Conservation (phyloP, 805 yeast genomes). For the Candida piceae region DNA sequence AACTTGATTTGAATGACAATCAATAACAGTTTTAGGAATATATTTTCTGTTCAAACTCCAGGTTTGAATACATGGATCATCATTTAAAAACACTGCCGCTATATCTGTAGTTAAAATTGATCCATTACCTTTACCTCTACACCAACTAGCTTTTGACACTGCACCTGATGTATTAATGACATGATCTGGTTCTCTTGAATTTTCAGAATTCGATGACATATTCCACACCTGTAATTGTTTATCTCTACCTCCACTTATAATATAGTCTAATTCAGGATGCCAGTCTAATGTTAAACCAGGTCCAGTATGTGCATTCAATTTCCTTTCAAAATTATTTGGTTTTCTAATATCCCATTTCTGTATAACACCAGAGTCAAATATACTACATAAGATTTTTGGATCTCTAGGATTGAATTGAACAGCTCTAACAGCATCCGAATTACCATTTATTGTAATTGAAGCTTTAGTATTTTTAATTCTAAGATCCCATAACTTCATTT, state of each 20-base stretch:
- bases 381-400: constrained; percentile 59
- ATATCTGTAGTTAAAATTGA: constrained; percentile 55
- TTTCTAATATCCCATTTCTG: constrained; percentile 81
- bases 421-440: constrained; percentile 65
- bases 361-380: constrained; percentile 86
- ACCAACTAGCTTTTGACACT: constrained; percentile 72
- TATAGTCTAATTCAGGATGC: constrained; percentile 77
- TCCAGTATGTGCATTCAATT: constrained; percentile 84
- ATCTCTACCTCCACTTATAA: constrained; percentile 92
- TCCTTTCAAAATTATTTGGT: constrained; percentile 56
- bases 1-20: constrained; percentile 43
- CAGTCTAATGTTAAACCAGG: constrained; percentile 86
- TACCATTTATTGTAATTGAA: constrained; percentile 47
- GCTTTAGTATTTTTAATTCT: constrained; percentile 44
- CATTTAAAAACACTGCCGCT: constrained; percentile 69
- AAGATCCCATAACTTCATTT: constrained; percentile 72
- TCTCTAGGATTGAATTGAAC: constrained; percentile 51
- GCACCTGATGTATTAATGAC: constrained; percentile 74
- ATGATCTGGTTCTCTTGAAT: constrained; percentile 53
- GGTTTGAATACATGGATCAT: constrained; percentile 63
- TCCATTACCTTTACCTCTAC: constrained; percentile 35
- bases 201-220: constrained; percentile 36
- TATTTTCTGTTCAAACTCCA: constrained; percentile 68
- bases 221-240: constrained; percentile 77
- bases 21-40: constrained; percentile 57